Conservation (phyloP, 768 basidiomycete genomes). For the Pulveroboletus sp. region DNA sequence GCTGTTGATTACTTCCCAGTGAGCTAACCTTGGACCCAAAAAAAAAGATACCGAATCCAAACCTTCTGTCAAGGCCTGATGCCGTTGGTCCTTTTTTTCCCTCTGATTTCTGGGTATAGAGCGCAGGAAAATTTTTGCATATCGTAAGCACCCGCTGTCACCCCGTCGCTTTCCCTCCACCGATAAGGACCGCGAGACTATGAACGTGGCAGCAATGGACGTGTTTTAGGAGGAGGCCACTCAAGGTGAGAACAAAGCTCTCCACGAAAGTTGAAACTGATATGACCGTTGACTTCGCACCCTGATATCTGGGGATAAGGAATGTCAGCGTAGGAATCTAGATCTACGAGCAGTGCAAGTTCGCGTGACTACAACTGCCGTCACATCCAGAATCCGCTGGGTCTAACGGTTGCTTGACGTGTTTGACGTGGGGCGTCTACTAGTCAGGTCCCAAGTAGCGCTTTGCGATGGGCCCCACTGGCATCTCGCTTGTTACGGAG, state of each 20-base stretch:
- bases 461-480: not conserved
- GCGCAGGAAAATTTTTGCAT: slow-evolving; percentile 24
- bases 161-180: slow-evolving; percentile 6
- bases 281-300: not conserved
- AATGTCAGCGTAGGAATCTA: not conserved
- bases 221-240: not conserved
- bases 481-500: slow-evolving; percentile 10
- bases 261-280: not conserved
- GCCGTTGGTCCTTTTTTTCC: slow-evolving; percentile 12
- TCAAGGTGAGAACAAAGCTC: slow-evolving; percentile 7
- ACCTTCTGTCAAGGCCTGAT: slow-evolving; percentile 17
- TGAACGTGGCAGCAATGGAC: slow-evolving; percentile 19
- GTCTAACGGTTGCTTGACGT: slow-evolving; percentile 8
- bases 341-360: not conserved
- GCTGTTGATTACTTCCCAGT: slow-evolving; percentile 1
- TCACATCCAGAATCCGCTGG: slow-evolving; percentile 1
- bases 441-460: slow-evolving; percentile 3
- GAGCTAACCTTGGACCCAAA: slow-evolving; percentile 2
- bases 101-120: slow-evolving; percentile 21
- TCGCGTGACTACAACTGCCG: slow-evolving; percentile 1
- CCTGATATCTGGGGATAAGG: not conserved
- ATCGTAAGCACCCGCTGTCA: slow-evolving; percentile 23
- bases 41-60: slow-evolving; percentile 6
- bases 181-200: slow-evolving; percentile 15
- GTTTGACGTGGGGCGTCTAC: slow-evolving; percentile 5